Base-by-base conservation (phyloP, 148 eudicot genomes). In the Arctostaphylos glauca region DNA sequence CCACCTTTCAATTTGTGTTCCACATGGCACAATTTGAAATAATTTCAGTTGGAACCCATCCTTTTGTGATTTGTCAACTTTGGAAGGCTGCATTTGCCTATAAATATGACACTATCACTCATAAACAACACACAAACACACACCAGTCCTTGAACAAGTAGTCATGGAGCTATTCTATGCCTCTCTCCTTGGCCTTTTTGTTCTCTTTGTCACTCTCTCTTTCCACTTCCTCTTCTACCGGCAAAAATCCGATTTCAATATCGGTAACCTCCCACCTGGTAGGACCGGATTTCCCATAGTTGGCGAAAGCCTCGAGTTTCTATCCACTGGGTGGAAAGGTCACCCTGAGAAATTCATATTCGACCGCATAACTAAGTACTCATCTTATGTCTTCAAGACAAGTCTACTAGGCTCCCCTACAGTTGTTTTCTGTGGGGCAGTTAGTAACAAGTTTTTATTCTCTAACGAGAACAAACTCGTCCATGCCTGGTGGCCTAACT, bases 261-360 rank as follows among this genome's bases (percentile, higher is more conserved):
- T 66, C 3, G 4, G 23, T 25, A 25, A 66, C 71, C 71, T 66
- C 13, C 71, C 71, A 23, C 71, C 71, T 43, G 71, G 71, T 2
- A 43, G 3, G 2, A 66, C 71, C 0, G 71, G 71, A 0, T 43
- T 66, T 16, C 71, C 71, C 0, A 4, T 66, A 4, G 23, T 66
- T 2, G 71, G 71, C 2, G 71, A 66, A 43, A 66, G n/a, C n/a
- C n/a, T n/a, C n/a, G n/a, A n/a, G n/a, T n/a, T n/a, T n/a, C n/a
- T n/a, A n/a, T n/a, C n/a, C n/a, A n/a, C n/a, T n/a, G 71, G 71
- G 71, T 66, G 71, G 71, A 66, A 25, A 16, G 71, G 71, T 43
- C 71, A 66, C 71, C 71, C 71, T 0, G 71, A 66, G 6, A 66
- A 10, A 25, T 66, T 66, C 18, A 25, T 66, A 66, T 66, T 66